Conservation (phyloP, 139 green algal species). For the Mesotaenium endlicherianum region DNA sequence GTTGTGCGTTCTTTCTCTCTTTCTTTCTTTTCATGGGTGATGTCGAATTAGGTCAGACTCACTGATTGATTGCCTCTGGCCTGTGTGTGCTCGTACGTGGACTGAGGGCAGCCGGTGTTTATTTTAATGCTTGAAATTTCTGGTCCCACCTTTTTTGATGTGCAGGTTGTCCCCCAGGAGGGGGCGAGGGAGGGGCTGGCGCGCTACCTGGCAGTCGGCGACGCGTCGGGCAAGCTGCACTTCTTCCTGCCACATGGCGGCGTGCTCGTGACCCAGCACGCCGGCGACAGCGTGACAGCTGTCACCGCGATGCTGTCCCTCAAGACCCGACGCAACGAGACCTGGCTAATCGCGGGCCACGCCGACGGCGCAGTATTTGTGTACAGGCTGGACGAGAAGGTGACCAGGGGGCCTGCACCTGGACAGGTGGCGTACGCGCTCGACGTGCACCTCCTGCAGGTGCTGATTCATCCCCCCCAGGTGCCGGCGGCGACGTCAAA, state of each 20-base stretch:
- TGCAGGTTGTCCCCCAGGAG: constrained; percentile 7
- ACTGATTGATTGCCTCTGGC: neutral
- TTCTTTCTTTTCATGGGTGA: neutral
- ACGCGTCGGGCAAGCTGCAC: constrained; percentile 11
- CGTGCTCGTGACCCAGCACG: constrained; percentile 6
- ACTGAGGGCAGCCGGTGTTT: no score
- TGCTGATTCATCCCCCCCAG: no score
- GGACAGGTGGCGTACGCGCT: no score
- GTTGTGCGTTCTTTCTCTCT: neutral
- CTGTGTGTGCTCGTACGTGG: neutral
- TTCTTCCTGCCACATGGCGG: constrained; percentile 11
- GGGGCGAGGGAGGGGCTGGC: neutral
- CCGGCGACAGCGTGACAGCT: neutral
- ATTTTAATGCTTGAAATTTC: no score
- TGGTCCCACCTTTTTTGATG: no score
- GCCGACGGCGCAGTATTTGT: constrained; percentile 14
- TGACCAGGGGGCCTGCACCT: no score
- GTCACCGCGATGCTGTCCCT: constrained; percentile 28
- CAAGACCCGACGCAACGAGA: constrained; percentile 28
- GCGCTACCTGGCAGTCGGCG: constrained; percentile 31
- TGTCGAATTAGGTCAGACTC: neutral
- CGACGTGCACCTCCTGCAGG: neutral
- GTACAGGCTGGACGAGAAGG: constrained; percentile 1
- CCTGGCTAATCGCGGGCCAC: constrained; percentile 18
- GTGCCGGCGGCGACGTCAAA: no score